Evolutionary conservation across 345 rosid genomes (phyloP).

Genomic region (Eucalyptus brandiana): DNA sequence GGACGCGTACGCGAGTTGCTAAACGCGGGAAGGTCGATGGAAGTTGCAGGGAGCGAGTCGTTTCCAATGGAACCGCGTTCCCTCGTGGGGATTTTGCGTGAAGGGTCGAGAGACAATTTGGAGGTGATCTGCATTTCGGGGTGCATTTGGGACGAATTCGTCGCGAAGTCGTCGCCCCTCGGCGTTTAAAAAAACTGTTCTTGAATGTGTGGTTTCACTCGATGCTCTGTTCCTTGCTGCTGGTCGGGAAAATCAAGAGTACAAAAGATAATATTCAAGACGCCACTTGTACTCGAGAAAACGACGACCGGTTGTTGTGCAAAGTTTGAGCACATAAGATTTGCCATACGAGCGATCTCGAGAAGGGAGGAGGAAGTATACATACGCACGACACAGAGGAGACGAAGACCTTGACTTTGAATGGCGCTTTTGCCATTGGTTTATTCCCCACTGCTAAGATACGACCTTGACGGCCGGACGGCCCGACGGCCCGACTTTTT

Average conservation of each 20-base stretch:
- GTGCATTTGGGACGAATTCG: not conserved
- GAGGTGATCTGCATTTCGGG: not conserved
- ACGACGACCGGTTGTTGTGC: not conserved
- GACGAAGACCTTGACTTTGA: not conserved
- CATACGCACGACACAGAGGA: not conserved
- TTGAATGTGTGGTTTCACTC: not conserved
- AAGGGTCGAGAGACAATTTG: not conserved
- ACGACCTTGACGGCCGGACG: not conserved
- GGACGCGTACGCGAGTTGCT: not conserved
- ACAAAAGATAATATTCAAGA: not conserved
- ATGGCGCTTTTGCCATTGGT: not conserved
- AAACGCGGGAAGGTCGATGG: not conserved
- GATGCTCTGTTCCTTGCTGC: not conserved
- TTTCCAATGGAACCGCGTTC: not conserved
- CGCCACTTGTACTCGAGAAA: not conserved
- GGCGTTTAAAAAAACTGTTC: not conserved
- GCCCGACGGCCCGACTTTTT: not conserved
- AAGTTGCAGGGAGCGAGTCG: not conserved
- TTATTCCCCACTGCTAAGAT: not conserved
- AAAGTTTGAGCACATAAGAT: not conserved
- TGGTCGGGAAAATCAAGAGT: not conserved
- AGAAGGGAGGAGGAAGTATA: not conserved
- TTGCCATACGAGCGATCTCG: not conserved
- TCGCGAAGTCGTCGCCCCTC: not conserved
- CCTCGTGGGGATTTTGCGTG: not conserved